Conservation (phyloP, 257 asterid genomes). For the Scutellaria baicalensis region DNA sequence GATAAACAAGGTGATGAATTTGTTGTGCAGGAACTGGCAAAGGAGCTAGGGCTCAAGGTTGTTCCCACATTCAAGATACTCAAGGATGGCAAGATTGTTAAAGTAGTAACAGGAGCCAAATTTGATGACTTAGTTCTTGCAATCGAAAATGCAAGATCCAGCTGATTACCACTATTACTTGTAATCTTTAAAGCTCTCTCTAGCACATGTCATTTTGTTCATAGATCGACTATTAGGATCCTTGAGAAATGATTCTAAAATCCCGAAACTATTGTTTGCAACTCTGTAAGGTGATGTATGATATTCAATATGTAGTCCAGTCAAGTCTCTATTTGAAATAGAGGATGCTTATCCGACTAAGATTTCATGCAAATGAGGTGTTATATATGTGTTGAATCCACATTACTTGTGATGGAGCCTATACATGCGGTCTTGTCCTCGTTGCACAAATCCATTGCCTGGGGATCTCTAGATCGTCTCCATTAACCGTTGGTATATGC, state of each 20-base stretch:
- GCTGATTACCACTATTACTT: not conserved
- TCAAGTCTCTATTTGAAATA: too few species aligned
- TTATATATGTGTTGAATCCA: not conserved
- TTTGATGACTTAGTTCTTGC: constrained; percentile 60
- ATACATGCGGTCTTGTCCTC: constrained; percentile 27
- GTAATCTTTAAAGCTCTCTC: not conserved
- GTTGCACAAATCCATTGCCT: constrained; percentile 84
- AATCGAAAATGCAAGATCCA: constrained; percentile 47
- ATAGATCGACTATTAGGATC: constrained; percentile 22
- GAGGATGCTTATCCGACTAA: too few species aligned
- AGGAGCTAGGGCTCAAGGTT: constrained; percentile 83
- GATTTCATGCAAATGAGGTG: not conserved
- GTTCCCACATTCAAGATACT: constrained; percentile 94
- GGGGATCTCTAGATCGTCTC: constrained; percentile 79
- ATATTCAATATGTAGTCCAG: not conserved
- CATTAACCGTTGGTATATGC: constrained; percentile 75
- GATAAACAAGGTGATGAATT: not conserved
- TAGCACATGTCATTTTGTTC: constrained; percentile 21
- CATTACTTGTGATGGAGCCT: not conserved
- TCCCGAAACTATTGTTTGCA: not conserved
- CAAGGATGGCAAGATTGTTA: constrained; percentile 54
- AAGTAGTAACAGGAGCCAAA: constrained; percentile 87
- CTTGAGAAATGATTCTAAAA: not conserved
- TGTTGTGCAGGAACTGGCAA: constrained; percentile 59
- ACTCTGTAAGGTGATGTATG: constrained; percentile 5